Evolutionary conservation across 371 early-diverging fungal species (phyloP), one percentile per base, ranked within the genome.

Genomic region (Mucor mucedo): DNA sequence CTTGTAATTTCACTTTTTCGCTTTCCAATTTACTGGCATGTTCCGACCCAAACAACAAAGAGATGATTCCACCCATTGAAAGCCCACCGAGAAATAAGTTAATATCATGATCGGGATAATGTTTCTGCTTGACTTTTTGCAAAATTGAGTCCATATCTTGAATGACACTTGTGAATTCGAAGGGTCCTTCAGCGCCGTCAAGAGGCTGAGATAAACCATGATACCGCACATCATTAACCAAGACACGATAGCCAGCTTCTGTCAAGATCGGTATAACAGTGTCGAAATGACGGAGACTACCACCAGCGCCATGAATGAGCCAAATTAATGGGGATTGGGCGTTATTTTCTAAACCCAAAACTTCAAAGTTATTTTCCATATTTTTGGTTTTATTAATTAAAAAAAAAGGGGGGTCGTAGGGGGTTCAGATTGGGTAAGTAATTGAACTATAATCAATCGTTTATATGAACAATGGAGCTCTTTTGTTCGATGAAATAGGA

Each of bases 11-110:
- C 33, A 70, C 56, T 2, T 60, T 62, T 2, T 66, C 10, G 60
- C 65, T 61, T n/a, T 9, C 52, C 1, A 48, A 13, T 27, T 42
- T 27, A 9, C 42, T 52, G 28, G 35, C n/a, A 28, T 30, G 14
- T 0, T 55, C 42, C 28, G 52, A 30, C 35, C 55, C 70, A 68
- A 9, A 63, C 13, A 70, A 28, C 52, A 78, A 68, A 4, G 70
- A 68, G 2, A 76, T 45, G 48, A 80, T 66, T 7, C 77, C 72
- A 38, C 81, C 81, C 78, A 80, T 76, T 0, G 78, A 80, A 2
- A 80, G 33, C 1, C 81, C 81, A 9, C 72, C 77, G 2, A 78
- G 5, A 14, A 75, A 60, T 4, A 78, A 13, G 0, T 58, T 49
- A 14, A 69, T 53, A 8, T 10, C 11, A 41, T 38, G 29, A n/a